Evolutionary conservation across 140 eudicot species (phyloP), one percentile per base, ranked within the genome.

Genomic region (Cichorium intybus): DNA sequence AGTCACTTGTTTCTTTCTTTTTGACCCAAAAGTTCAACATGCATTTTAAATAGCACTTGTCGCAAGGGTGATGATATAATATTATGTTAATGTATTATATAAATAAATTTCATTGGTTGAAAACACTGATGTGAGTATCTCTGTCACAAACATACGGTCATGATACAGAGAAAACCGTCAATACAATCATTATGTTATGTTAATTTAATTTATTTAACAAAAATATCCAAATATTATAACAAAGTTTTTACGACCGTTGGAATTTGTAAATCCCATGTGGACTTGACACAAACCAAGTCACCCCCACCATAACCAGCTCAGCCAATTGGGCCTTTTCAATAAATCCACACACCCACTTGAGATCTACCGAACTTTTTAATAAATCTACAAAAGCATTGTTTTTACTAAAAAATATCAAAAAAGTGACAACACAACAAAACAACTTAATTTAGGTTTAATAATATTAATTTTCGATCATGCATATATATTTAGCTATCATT

Each of bases 311-410:
- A 58, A 48, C 79, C 79, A 74, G 74, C 74, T 74, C 69, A 74
- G 64, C 79, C 79, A 59, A 59, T 66, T 39, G 68, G 50, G 46
- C 70, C n/a, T 74, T 74, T 66, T 59, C 70, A 59, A 66, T 74
- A 59, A 74, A 67, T 74, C 79, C 69, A 74, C 69, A 29, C 64
- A 66, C 74, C 74, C 74, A 74, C 75, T 74, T 66, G 58, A 66
- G 65, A 62, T 72, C 71, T 62, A 62, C 65, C 65, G 21, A 66
- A 62, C 74, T 67, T 66, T 66, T 66, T 62, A 59, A 35, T 35
- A 49, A 74, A 74, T 63, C 72, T 16, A 16, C 23, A n/a, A 64
- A 72, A 63, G 12, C 17, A 18, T 26, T 60, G 48, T 17, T 49
- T 35, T 48, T 47, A 1, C 7, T 18, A 10, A 29, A 50, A 11